phyloP scores from a whole-genome alignment of 257 asterid genomes.

The Solanum tarijense region DNA sequence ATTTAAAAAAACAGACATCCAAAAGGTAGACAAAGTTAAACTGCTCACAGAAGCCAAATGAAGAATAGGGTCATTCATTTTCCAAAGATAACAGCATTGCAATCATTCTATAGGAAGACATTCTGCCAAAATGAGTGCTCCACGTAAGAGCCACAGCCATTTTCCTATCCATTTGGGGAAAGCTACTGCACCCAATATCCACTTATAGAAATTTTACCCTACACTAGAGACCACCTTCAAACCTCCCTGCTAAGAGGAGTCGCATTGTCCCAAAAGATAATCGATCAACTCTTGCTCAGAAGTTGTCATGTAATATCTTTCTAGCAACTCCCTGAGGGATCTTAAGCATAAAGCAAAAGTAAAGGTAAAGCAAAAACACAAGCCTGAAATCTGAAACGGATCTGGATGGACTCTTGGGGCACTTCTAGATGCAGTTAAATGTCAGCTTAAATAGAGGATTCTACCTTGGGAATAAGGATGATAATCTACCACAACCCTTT shows the following conservation, averaged over 20 bases:
- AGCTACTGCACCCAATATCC: background rate
- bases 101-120: background rate
- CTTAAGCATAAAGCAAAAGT: background rate
- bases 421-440: background rate
- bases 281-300: background rate
- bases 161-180: background rate
- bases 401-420: too few species aligned
- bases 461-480: background rate
- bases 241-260: background rate
- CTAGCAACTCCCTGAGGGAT: background rate
- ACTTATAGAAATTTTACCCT: background rate
- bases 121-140: background rate
- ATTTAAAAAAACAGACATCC: background rate
- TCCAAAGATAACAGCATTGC: background rate
- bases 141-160: background rate
- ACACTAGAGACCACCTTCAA: background rate
- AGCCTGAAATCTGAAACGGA: background rate
- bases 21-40: background rate
- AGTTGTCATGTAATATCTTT: background rate
- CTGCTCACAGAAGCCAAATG: background rate
- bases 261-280: background rate
- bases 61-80: background rate
- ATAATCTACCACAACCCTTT: background rate
- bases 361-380: background rate
- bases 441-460: background rate